A percentile compares a stretch with the other conserved stretches of the same genome.
These are phyloP conservation scores for Sarcodon sp. DNA, from an alignment of 768 basidiomycete genomes.

Conservation along the genomic window DNA sequence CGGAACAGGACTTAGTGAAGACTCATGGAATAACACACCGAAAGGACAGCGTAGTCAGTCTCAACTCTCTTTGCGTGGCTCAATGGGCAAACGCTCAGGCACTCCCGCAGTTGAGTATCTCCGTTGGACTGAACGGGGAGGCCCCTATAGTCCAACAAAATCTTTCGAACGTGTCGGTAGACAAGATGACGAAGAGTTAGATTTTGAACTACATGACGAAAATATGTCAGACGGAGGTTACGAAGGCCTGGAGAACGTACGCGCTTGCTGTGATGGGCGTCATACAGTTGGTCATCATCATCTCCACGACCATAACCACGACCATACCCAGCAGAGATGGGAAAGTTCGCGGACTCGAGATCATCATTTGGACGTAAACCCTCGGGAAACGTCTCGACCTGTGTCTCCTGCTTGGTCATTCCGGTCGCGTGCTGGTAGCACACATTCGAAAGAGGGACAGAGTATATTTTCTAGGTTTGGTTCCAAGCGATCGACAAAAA, in stretches of 20 bases:
- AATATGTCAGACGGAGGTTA: conserved; percentile 65
- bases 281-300: conserved; percentile 75
- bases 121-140: conserved; percentile 64
- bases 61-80: conserved; percentile 60
- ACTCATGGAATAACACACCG: conserved; percentile 66
- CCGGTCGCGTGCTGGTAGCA: conserved; percentile 68
- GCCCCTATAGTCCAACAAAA: conserved; percentile 62
- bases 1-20: conserved; percentile 30
- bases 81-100: conserved; percentile 74
- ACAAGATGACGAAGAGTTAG: conserved; percentile 50
- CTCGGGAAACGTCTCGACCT: conserved; percentile 40
- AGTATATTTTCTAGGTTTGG: conserved; percentile 72
- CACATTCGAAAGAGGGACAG: conserved; percentile 50
- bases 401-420: conserved; percentile 79
- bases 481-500: conserved; percentile 43
- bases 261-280: conserved; percentile 80
- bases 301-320: conserved; percentile 33
- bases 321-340: conserved; percentile 10
- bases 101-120: conserved; percentile 90
- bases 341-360: conserved; percentile 26
- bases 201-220: conserved; percentile 77
- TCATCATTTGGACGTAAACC: conserved; percentile 38
- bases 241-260: conserved; percentile 91
- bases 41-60: conserved; percentile 70
- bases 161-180: conserved; percentile 27